Evolutionary conservation across 1,284 basidiomycete species (phyloP), one percentile per base, ranked within the genome.

Genomic region (Cryptococcus depauperatus): DNA sequence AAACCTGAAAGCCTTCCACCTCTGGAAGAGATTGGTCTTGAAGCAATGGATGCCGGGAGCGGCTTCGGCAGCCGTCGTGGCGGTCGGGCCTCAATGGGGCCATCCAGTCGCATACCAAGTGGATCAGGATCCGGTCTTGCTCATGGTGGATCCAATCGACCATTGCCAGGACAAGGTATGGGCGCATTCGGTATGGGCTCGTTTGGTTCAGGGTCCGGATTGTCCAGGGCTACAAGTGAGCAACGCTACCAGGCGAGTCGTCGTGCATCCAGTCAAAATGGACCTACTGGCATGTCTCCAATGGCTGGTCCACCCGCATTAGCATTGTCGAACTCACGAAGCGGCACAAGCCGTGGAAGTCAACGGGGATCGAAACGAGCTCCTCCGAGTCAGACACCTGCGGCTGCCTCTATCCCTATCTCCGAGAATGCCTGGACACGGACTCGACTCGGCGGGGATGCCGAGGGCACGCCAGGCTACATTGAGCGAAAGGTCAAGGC

Each of bases 401-500:
- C 65, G 49, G 80, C 79, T 48, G 79, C 91, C 40, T 82, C 75
- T 16, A 78, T 92, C 13, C 82, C 84, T 59, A 68, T 74, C 29
- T 79, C 83, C 14, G 85, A 81, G 46, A 92, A 92, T 66, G 80
- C 89, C 47, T 97, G 93, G 93, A 59, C 57, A 19, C 76, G 75
- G 47, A 59, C 60, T 16, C 59, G 65, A 57, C 27, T 61, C 70
- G 38, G 66, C 58, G 46, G 59, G 50, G 16, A 61, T 40, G 82
- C 85, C 40, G 69, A 75, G 14, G 83, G 85, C 44, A 83, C 85
- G 4, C 82, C 85, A 0, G 84, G 85, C 58, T 72, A 84, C 55
- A 87, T 96, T 27, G 88, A 93, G 61, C 83, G 90, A 50, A 96
- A 95, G 74, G 91, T 97, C 75, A 92, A 89, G 73, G 76, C 75